Percentiles rank a stretch among this genome's conserved stretches.
These are phyloP conservation scores for Fraxinus sp. DNA, from an alignment of 305 asterid genomes.

Conservation along the genomic window DNA sequence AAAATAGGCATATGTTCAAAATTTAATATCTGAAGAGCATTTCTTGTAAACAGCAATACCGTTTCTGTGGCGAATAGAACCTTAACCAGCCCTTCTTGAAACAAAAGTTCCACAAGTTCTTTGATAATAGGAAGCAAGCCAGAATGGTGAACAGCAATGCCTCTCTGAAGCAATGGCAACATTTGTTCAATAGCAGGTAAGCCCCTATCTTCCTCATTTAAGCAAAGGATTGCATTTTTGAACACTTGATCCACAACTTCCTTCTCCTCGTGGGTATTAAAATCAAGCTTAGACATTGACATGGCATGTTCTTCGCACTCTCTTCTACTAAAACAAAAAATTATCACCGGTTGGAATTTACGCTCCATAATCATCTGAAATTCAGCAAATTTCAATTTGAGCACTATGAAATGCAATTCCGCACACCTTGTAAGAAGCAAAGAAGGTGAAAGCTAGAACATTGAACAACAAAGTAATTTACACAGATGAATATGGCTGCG, in stretches of 20 bases:
- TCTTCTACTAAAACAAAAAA: conserved; percentile 95
- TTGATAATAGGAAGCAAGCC: conserved; percentile 95
- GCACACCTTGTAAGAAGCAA: not conserved
- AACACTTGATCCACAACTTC: conserved; percentile 83
- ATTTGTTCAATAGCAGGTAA: conserved; percentile 88
- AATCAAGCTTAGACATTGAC: conserved; percentile 96
- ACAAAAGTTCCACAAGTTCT: conserved; percentile 94
- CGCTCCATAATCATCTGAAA: conserved; percentile 96
- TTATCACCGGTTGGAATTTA: conserved; percentile 92
- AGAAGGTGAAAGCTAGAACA: not conserved
- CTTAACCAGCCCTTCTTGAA: conserved; percentile 98
- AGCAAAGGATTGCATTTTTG: conserved; percentile 70
- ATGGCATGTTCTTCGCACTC: conserved; percentile 98
- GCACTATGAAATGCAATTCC: conserved; percentile 1
- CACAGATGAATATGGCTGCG: not conserved
- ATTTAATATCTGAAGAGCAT: not conserved
- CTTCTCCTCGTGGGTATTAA: conserved; percentile 80
- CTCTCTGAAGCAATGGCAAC: conserved; percentile 95
- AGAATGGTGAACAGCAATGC: conserved; percentile 98
- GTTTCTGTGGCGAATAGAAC: conserved; percentile 98
- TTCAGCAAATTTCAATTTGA: conserved; percentile 22
- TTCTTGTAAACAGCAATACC: conserved; percentile 36
- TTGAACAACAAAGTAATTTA: not conserved
- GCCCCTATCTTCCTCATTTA: conserved; percentile 86
- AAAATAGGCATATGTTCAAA: not conserved